Evolutionary conservation across 2,329 filamentous ascomycete species (phyloP).

Genomic region (Myriosclerotinia duriaeana): DNA sequence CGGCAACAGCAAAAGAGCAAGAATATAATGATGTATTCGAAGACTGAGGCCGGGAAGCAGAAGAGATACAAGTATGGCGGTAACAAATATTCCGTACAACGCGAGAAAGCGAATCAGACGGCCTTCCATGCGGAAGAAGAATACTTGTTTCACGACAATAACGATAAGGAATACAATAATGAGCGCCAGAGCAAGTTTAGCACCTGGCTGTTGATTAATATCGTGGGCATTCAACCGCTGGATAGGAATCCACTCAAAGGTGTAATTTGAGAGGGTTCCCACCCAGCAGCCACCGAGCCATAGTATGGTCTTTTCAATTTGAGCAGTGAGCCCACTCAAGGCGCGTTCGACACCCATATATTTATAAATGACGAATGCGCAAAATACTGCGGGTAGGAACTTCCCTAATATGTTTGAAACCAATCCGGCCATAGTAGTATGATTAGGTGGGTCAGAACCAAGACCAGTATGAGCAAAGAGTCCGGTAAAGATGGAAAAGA

Average conservation of each 20-base stretch:
- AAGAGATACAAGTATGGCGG: constrained; percentile 67
- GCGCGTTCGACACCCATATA: constrained; percentile 75
- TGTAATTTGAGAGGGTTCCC: constrained; percentile 90
- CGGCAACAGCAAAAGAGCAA: constrained; percentile 81
- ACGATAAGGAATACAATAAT: constrained; percentile 69
- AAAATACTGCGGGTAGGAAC: constrained; percentile 83
- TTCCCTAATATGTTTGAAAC: constrained; percentile 77
- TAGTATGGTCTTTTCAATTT: constrained; percentile 84
- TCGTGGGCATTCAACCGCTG: constrained; percentile 89
- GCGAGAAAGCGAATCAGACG: constrained; percentile 74
- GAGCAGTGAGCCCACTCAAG: constrained; percentile 70
- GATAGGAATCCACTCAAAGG: constrained; percentile 90
- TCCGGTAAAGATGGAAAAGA: constrained; percentile 77
- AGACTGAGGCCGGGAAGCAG: constrained; percentile 74
- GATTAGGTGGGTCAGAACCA: constrained; percentile 79
- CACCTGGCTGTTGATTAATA: constrained; percentile 83
- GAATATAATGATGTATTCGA: constrained; percentile 92
- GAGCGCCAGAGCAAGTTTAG: constrained; percentile 74
- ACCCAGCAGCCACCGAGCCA: constrained; percentile 92
- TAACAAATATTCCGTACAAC: constrained; percentile 69
- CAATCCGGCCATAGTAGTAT: constrained; percentile 65
- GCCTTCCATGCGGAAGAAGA: constrained; percentile 82
- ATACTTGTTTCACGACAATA: constrained; percentile 74
- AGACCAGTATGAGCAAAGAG: constrained; percentile 89
- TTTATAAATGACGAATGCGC: constrained; percentile 82